A percentile compares a stretch with the other conserved stretches of the same genome.
These are phyloP conservation scores for Leccinum pellstonianum DNA, from an alignment of 768 basidiomycete genomes.

Conservation along the genomic window DNA sequence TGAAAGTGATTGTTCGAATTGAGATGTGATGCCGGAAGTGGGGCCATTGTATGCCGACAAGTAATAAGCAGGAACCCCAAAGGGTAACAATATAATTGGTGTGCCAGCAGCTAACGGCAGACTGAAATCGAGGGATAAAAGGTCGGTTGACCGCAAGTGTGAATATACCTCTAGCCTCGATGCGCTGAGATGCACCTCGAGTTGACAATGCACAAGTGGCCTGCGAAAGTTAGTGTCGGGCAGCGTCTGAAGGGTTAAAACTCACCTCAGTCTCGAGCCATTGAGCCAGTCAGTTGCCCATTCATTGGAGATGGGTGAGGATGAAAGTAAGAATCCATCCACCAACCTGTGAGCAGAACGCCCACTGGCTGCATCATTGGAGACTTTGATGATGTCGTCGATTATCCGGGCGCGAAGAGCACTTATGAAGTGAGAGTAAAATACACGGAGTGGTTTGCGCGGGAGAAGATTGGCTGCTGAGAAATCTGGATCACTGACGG, in stretches of 20 bases:
- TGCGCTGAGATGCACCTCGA: constrained; percentile 50
- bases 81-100: constrained; percentile 69
- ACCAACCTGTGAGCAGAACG: constrained; percentile 50
- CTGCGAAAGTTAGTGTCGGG: constrained; percentile 34
- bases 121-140: constrained; percentile 44
- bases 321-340: constrained; percentile 62
- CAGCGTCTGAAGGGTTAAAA: constrained; percentile 3
- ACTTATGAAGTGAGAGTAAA: constrained; percentile 51
- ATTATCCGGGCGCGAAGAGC: constrained; percentile 56
- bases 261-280: constrained; percentile 47
- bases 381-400: constrained; percentile 50
- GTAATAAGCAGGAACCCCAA: constrained; percentile 71
- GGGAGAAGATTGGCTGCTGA: constrained; percentile 44
- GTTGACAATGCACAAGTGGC: constrained; percentile 58
- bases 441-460: constrained; percentile 41
- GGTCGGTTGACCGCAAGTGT: constrained; percentile 54
- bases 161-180: constrained; percentile 65
- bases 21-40: constrained; percentile 54
- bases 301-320: constrained; percentile 43
- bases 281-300: constrained; percentile 70
- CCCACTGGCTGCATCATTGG: constrained; percentile 30
- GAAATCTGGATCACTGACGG: constrained; percentile 22
- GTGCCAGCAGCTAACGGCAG: constrained; percentile 55
- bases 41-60: constrained; percentile 70
- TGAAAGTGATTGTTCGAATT: constrained; percentile 61